phyloP scores from a whole-genome alignment of 2,329 filamentous ascomycete genomes.

The Emmonsiellopsis sp. region DNA sequence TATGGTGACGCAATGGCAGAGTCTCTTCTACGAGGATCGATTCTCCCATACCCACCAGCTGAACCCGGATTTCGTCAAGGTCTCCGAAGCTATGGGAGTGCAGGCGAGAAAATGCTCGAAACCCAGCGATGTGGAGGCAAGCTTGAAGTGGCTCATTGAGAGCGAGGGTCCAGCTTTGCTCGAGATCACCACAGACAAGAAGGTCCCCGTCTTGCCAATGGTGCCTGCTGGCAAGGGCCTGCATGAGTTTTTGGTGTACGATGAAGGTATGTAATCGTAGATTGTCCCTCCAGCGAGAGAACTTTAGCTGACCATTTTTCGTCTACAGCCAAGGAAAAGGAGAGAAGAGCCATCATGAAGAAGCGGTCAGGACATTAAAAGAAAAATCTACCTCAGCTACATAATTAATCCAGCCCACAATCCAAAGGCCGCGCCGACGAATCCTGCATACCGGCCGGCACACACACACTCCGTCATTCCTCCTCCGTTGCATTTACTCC shows the following conservation, averaged over 20 bases:
- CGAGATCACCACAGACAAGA: slow-evolving; percentile 80
- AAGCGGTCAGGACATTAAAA: slow-evolving; percentile 43
- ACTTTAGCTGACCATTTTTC: slow-evolving; percentile 1
- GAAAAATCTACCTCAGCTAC: slow-evolving; percentile 5
- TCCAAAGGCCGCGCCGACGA: background rate
- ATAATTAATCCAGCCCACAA: background rate
- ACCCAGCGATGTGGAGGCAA: slow-evolving; percentile 67
- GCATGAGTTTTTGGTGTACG: slow-evolving; percentile 88
- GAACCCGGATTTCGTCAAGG: slow-evolving; percentile 93
- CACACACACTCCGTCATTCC: background rate
- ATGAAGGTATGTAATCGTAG: slow-evolving; percentile 51
- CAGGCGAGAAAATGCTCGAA: slow-evolving; percentile 63
- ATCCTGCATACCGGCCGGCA: background rate
- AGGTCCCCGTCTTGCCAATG: slow-evolving; percentile 85
- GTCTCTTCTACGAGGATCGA: slow-evolving; percentile 91
- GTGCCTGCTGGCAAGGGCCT: slow-evolving; percentile 79
- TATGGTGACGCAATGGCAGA: slow-evolving; percentile 99
- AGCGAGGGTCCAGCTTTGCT: slow-evolving; percentile 85
- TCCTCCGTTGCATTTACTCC: slow-evolving; percentile 5
- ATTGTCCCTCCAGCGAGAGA: background rate
- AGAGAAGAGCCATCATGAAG: slow-evolving; percentile 58
- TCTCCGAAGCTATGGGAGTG: slow-evolving; percentile 84
- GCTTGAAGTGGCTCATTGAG: slow-evolving; percentile 80
- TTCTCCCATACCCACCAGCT: slow-evolving; percentile 86
- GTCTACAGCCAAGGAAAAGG: slow-evolving; percentile 55